Evolutionary conservation across 257 asterid genomes (phyloP).

Genomic region (Cynanchum wilfordii): DNA sequence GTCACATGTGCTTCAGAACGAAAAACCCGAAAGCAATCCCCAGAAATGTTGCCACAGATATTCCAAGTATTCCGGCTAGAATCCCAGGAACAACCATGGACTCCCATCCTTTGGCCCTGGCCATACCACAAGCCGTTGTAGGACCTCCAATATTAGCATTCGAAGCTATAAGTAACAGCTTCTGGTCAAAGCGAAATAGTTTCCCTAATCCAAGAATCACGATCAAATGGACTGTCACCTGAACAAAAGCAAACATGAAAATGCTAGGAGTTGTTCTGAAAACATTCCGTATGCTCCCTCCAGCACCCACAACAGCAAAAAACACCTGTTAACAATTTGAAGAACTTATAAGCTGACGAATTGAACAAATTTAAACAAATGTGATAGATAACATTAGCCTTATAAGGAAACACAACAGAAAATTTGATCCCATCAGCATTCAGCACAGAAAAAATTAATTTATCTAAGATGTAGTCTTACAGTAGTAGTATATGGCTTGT

Average conservation of each 20-base stretch:
- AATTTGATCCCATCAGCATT: not conserved
- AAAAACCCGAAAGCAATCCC: conserved; percentile 65
- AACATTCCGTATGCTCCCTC: conserved; percentile 73
- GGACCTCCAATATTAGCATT: conserved; percentile 94
- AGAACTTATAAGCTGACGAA: not conserved
- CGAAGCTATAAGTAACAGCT: conserved; percentile 57
- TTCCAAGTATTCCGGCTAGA: conserved; percentile 73
- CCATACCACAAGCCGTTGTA: conserved; percentile 86
- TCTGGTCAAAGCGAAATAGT: conserved; percentile 43
- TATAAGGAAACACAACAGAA: not conserved
- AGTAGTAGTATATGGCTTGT: too few relatives aligned
- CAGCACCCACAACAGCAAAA: conserved; percentile 79
- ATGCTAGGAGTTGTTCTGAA: conserved; percentile 76
- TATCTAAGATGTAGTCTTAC: too few relatives aligned
- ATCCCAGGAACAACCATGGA: conserved; percentile 68
- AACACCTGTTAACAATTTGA: conserved; percentile 43
- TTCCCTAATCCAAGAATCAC: conserved; percentile 60
- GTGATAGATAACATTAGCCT: not conserved
- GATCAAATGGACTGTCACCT: conserved; percentile 61
- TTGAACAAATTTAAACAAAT: too few relatives aligned
- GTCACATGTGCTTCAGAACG: conserved; percentile 48
- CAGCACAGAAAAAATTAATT: too few relatives aligned
- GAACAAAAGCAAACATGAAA: conserved; percentile 62
- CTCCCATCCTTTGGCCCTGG: conserved; percentile 75
- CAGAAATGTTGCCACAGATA: conserved; percentile 67